Evolutionary conservation across 768 basidiomycete species (phyloP).

Genomic region (Lyophyllum semitale): DNA sequence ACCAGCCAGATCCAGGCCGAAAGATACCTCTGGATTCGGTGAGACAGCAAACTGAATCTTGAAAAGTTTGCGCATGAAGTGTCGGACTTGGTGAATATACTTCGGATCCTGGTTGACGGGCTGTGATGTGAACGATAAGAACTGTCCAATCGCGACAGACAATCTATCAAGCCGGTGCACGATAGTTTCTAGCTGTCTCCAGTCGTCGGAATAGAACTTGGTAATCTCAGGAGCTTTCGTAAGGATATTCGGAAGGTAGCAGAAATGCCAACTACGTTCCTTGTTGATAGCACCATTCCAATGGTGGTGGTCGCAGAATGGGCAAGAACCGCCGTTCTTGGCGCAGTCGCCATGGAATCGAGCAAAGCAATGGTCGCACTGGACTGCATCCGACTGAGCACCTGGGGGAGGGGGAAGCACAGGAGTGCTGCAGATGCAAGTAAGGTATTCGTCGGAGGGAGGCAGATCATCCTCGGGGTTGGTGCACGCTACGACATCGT

Average conservation of each 20-base stretch:
- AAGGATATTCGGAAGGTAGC: conserved; percentile 72
- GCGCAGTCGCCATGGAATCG: conserved; percentile 86
- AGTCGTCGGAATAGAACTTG: conserved; percentile 76
- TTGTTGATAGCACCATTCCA: conserved; percentile 88
- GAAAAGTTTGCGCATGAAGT: conserved; percentile 90
- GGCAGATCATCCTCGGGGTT: conserved; percentile 79
- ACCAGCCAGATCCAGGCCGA: conserved; percentile 80
- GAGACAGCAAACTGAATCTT: conserved; percentile 89
- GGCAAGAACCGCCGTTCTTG: conserved; percentile 87
- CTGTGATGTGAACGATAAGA: conserved; percentile 71
- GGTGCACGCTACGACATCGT: conserved; percentile 77
- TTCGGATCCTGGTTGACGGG: conserved; percentile 72
- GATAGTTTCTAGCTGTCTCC: conserved; percentile 78
- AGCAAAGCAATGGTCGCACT: conserved; percentile 88
- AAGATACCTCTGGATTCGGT: conserved; percentile 78
- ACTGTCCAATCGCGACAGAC: conserved; percentile 75
- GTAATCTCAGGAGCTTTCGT: conserved; percentile 76
- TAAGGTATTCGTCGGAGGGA: conserved; percentile 79
- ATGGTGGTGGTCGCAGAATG: conserved; percentile 89
- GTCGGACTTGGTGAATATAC: conserved; percentile 80
- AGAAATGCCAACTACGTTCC: conserved; percentile 82
- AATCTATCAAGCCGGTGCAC: conserved; percentile 80
- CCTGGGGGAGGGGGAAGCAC: conserved; percentile 82
- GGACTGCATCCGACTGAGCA: conserved; percentile 77
- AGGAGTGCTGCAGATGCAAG: conserved; percentile 78